phyloP scores from a whole-genome alignment of 129 eudicot genomes.

The Artemisia annua region DNA sequence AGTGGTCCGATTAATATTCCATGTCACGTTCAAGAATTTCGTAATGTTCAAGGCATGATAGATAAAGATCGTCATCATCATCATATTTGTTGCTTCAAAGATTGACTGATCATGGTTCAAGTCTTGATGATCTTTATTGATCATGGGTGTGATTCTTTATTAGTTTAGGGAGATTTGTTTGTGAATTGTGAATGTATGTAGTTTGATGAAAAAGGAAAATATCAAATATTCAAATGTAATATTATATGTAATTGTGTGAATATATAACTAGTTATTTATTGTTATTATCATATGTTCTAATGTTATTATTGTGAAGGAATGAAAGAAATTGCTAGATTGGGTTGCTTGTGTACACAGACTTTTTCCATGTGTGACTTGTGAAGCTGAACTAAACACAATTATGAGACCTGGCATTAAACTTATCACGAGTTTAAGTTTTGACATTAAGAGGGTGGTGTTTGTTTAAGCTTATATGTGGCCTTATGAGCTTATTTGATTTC shows the following conservation, averaged over 20 bases:
- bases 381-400: too few species aligned
- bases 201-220: background rate
- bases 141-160: constrained; percentile 12
- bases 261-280: constrained; percentile 1
- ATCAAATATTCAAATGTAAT: background rate
- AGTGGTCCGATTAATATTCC: too few species aligned
- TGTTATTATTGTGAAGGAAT: background rate
- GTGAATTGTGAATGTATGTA: background rate
- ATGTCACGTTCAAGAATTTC: too few species aligned
- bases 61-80: constrained; percentile 31
- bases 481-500: too few species aligned
- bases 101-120: constrained; percentile 24
- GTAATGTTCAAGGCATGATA: too few species aligned
- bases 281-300: background rate
- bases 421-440: too few species aligned
- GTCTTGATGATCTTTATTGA: background rate
- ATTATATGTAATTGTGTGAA: background rate
- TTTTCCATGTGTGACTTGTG: too few species aligned
- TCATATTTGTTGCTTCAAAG: constrained; percentile 55
- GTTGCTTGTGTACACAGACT: background rate
- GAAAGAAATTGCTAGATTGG: background rate
- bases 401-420: too few species aligned
- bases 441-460: too few species aligned
- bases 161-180: constrained; percentile 9
- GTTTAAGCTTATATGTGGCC: too few species aligned